A percentile compares a stretch with the other conserved stretches of the same genome.
phyloP scores from a whole-genome alignment of 345 rosid species.

The Physaria fendleri region DNA sequence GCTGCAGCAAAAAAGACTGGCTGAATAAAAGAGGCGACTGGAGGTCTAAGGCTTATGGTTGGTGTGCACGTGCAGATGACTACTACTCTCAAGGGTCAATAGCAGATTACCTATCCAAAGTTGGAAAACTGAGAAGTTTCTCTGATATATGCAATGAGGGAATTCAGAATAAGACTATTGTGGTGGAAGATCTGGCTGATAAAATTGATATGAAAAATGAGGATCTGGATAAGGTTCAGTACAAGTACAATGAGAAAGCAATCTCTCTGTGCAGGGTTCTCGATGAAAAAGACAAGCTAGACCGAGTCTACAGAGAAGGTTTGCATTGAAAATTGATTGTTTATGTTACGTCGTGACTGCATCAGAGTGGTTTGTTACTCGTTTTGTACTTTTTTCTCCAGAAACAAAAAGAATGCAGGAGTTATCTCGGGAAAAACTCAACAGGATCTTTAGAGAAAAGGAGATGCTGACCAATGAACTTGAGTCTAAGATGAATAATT shows the following conservation, averaged over 20 bases:
- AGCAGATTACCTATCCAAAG: constrained; percentile 54
- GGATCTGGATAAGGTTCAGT: constrained; percentile 40
- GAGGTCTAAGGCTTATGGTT: constrained; percentile 46
- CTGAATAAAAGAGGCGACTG: constrained; percentile 24
- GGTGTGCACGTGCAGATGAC: constrained; percentile 82
- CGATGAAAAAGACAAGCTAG: constrained; percentile 61
- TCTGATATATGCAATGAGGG: constrained; percentile 45
- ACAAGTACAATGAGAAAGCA: constrained; percentile 46
- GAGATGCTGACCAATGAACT: constrained; percentile 51
- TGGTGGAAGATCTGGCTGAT: constrained; percentile 47
- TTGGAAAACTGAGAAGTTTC: constrained; percentile 53
- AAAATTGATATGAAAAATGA: constrained; percentile 59
- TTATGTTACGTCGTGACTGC: not conserved
- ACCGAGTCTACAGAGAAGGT: constrained; percentile 68
- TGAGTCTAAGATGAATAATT: constrained; percentile 50
- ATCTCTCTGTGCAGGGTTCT: constrained; percentile 55
- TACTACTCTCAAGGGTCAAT: constrained; percentile 43
- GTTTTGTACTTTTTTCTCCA: constrained; percentile 27
- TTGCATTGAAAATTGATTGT: not conserved
- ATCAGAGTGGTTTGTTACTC: not conserved
- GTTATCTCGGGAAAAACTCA: constrained; percentile 48
- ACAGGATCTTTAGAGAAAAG: constrained; percentile 55
- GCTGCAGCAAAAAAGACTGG: constrained; percentile 57
- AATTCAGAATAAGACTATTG: constrained; percentile 24
- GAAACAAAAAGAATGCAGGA: constrained; percentile 76